Evolutionary conservation across 2,329 filamentous ascomycete genomes (phyloP), one percentile per base, ranked within the genome.

Genomic region (Cytospora piceicola): DNA sequence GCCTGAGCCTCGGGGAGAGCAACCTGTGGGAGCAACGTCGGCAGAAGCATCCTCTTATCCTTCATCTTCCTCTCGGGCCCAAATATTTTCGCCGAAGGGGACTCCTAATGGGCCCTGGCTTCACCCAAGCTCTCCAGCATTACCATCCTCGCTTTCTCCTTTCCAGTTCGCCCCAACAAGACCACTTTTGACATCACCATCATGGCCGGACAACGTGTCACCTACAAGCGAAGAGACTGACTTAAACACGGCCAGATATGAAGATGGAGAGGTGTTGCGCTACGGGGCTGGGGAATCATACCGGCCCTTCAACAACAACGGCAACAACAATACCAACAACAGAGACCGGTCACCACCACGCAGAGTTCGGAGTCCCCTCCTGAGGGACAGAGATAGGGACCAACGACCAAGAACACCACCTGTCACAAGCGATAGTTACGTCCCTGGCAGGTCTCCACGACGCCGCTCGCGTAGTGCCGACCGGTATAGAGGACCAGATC

Each of bases 221-320:
- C 30, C n/a, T 52, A 8, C 17, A 51, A 12, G 5, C 42, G 49
- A 27, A 39, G 34, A 55, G 52, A 68, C 71, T 74, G 64, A 73
- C 67, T 9, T 1, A 9, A 11, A 29, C 3, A 8, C 54, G 29
- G 58, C 34, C 66, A 87, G 85, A 73, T 88, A 85, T 71, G 85
- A 88, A 69, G 85, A 88, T 69, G 85, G 85, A 54, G 85, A 88
- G 76, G 85, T 88, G 62, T 83, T 86, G 69, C 80, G 85, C 72
- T 88, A 87, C 73, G 85, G 85, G 60, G 85, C 85, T 15, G 85
- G 85, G 66, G 85, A 88, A 75, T 87, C 84, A 46, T 88, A 86
- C 79, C 79, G 85, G 66, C 85, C 85, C 14, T 87, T 83, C 66
- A 85, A 85, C 61, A 71, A 60, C 58, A 51, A 72, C n/a, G 49